These are phyloP conservation scores for Mycena capillaripes DNA, from an alignment of 768 basidiomycete genomes.

Conservation along the genomic window DNA sequence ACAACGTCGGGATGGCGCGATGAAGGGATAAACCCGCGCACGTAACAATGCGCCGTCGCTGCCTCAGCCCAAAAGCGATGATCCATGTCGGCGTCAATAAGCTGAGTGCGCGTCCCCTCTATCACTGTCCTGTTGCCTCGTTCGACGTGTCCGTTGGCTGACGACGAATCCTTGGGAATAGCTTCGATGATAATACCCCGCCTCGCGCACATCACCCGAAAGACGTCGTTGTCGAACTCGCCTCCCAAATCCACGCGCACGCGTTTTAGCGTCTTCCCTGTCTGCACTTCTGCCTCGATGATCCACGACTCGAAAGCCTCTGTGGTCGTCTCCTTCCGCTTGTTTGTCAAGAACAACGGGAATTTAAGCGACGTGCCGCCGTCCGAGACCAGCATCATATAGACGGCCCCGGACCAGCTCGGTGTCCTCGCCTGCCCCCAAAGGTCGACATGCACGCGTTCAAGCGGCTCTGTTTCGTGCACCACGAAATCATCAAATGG, in stretches of 20 bases:
- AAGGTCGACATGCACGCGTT: conserved; percentile 41
- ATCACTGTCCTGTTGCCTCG: conserved; percentile 35
- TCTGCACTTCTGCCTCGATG: conserved; percentile 32
- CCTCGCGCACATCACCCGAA: conserved; percentile 30
- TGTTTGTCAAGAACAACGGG: conserved; percentile 39
- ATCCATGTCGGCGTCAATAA: background rate
- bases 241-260: conserved; percentile 42
- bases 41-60: conserved; percentile 35
- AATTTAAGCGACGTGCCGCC: conserved; percentile 26
- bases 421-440: conserved; percentile 39
- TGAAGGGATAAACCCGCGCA: conserved; percentile 41
- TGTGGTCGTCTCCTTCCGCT: conserved; percentile 37
- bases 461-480: conserved; percentile 32
- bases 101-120: conserved; percentile 4
- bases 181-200: conserved; percentile 37
- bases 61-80: conserved; percentile 11
- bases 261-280: conserved; percentile 24
- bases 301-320: conserved; percentile 34
- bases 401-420: conserved; percentile 31
- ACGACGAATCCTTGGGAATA: conserved; percentile 35
- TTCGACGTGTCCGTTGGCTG: conserved; percentile 44
- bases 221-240: conserved; percentile 42
- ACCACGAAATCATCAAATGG: conserved; percentile 39
- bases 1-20: conserved; percentile 30
- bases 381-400: conserved; percentile 44